Evolutionary conservation across 176 grass and related monocot genomes (phyloP).

Genomic region (Carex scoparia): DNA sequence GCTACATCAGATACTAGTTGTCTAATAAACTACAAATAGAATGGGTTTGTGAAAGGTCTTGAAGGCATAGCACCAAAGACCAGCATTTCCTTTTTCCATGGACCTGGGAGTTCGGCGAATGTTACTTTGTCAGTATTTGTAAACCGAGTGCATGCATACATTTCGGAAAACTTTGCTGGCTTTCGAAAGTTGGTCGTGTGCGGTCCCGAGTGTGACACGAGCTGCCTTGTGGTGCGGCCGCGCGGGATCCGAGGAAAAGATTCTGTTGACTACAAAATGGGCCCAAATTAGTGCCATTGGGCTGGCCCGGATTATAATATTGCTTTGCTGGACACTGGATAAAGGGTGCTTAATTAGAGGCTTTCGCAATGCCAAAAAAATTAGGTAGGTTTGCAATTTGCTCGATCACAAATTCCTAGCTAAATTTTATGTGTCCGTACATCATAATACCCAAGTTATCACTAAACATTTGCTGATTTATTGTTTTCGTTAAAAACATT

Average conservation of each 20-base stretch:
- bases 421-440: too few species aligned
- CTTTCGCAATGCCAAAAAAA: too few species aligned
- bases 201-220: not conserved
- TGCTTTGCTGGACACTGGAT: not conserved
- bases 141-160: not conserved
- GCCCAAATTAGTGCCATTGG: not conserved
- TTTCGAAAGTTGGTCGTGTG: not conserved
- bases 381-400: too few species aligned
- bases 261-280: not conserved
- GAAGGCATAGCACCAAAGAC: not conserved
- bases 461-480: too few species aligned
- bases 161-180: not conserved
- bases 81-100: not conserved
- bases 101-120: not conserved
- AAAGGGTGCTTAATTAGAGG: too few species aligned
- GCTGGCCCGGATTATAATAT: not conserved
- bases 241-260: not conserved
- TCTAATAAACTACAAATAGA: not conserved
- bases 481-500: too few species aligned
- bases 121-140: not conserved
- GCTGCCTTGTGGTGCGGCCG: not conserved
- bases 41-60: not conserved
- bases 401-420: too few species aligned
- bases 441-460: too few species aligned
- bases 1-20: not conserved